Conservation (phyloP, 139 green algal genomes). For the Chlamydomonas sp. region DNA sequence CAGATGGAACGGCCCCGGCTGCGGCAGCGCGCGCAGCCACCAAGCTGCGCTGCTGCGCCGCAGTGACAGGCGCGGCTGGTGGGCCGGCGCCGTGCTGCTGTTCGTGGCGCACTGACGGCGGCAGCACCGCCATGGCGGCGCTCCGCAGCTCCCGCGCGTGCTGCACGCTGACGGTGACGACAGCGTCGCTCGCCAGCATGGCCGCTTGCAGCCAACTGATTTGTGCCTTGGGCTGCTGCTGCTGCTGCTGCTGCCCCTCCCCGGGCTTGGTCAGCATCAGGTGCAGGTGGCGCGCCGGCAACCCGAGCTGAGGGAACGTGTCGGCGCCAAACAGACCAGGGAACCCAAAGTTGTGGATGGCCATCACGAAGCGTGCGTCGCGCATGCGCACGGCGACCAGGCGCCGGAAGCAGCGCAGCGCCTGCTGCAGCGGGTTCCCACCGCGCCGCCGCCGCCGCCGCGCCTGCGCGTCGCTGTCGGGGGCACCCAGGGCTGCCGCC, state of each 20-base stretch:
- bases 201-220: conserved; percentile 68
- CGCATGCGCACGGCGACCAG: conserved; percentile 17
- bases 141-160: conserved; percentile 61
- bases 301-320: conserved; percentile 23
- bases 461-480: too few species aligned
- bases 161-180: conserved; percentile 69
- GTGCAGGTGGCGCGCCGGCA: conserved; percentile 21
- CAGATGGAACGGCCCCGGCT: too few species aligned
- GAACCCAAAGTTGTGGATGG: conserved; percentile 54
- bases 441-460: neutral
- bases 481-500: neutral
- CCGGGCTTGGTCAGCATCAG: conserved; percentile 17
- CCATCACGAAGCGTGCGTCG: conserved; percentile 29
- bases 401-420: conserved; percentile 23
- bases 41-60: too few species aligned
- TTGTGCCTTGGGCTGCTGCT: conserved; percentile 4
- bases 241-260: conserved; percentile 20
- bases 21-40: too few species aligned
- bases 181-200: conserved; percentile 39
- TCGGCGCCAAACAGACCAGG: conserved; percentile 28
- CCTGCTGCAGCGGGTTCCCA: neutral
- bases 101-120: too few species aligned
- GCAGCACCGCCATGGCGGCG: conserved; percentile 3
- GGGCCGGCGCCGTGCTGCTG: too few species aligned
- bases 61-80: too few species aligned